Evolutionary conservation across 139 green algal genomes (phyloP), one percentile per base, ranked within the genome.

Genomic region (Coccomyxa sp.): DNA sequence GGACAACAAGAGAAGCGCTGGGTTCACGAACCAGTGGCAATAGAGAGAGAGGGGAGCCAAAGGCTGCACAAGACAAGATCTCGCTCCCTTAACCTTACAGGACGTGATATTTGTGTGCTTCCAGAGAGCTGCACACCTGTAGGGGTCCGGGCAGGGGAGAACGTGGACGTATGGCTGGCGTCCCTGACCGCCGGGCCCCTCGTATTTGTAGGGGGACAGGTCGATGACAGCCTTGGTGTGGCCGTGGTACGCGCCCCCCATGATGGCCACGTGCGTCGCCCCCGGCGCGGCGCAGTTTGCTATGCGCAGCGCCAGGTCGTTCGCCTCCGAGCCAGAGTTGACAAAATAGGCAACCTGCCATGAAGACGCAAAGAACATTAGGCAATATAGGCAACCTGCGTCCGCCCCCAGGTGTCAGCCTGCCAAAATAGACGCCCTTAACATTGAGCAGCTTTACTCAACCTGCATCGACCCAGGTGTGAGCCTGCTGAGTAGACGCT

Each of bases 171-270:
- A 83, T 0, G 82, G 38, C 13, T 63, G 38, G 87, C 89, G 31
- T 84, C 91, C 21, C 32, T 13, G 45, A 14, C 91, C 93, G 23
- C 91, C 91, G 1, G 67, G 31, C 31, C 92, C 91, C 87, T 91
- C 90, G 82, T 95, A 96, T 82, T 96, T 95, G 89, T 95, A 95
- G 16, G 90, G 89, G 0, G 86, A 92, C 27, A 95, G 75, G 31
- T 86, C 81, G 1, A 93, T 91, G 27, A 89, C 68, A 13, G 82
- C 79, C 13, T 58, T 81, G 11, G 91, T 91, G 87, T 97, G 94
- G 28, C 94, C 94, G 58, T 97, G 94, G 82, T 97, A 97, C 0
- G 87, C 93, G 12, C 91, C 89, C 27, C 85, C 89, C 80, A 97
- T 89, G 17, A 93, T 88, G 0, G 87, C 89, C 10, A 95, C 83